Percentiles rank a stretch among this genome's conserved stretches.
These are phyloP conservation scores for Neurospora terricola DNA, from an alignment of 495 filamentous ascomycete genomes.

Conservation along the genomic window DNA sequence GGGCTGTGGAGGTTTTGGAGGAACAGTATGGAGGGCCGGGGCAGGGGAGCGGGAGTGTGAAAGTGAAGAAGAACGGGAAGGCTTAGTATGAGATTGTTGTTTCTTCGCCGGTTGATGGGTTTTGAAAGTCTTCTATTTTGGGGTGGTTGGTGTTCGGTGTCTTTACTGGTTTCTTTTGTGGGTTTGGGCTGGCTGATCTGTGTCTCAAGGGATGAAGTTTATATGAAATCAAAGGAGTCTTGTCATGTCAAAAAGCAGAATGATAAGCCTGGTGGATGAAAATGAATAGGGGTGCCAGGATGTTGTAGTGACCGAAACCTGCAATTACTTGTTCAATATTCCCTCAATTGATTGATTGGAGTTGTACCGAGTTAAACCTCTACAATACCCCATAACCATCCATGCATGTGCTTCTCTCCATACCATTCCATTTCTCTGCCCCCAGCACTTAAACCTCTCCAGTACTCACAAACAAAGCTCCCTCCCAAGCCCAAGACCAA, in stretches of 20 bases:
- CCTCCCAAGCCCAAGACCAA: not conserved
- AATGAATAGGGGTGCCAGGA: not conserved
- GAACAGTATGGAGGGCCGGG: not conserved
- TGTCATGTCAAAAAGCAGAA: not conserved
- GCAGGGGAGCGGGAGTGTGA: constrained; percentile 32
- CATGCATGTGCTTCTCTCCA: not conserved
- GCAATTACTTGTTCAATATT: not conserved
- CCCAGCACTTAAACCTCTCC: not conserved
- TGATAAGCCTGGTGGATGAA: not conserved
- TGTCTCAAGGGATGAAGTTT: not conserved
- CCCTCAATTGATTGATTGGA: not conserved
- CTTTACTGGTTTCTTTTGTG: not conserved
- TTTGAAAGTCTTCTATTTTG: not conserved
- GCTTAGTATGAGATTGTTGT: constrained; percentile 10
- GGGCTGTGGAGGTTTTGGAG: constrained; percentile 29
- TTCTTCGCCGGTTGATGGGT: constrained; percentile 1
- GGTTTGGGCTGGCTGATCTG: not conserved
- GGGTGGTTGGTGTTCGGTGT: not conserved
- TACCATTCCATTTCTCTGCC: not conserved
- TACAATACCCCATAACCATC: not conserved
- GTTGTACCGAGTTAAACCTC: not conserved
- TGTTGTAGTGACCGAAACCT: too few relatives aligned
- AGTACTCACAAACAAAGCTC: not conserved
- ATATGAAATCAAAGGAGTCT: not conserved
- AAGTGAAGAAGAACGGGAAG: not conserved